Base-by-base conservation (phyloP, 2,329 filamentous ascomycete genomes). In the Ascochyta rabiei region DNA sequence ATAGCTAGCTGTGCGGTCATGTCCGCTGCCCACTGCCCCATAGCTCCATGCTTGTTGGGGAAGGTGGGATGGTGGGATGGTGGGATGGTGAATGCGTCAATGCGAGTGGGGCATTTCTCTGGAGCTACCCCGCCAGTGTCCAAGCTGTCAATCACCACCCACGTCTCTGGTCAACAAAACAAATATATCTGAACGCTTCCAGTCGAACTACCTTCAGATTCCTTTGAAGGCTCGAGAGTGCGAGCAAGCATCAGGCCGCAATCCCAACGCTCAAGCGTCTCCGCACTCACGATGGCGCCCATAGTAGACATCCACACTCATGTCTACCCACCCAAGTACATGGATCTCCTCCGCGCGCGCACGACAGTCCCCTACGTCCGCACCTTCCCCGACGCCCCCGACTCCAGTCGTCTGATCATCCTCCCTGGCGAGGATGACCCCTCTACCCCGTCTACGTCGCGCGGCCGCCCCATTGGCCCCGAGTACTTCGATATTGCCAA, bases 401-500 rank as follows among this genome's bases (percentile, higher is more conserved):
- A 73, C 21, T 83, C 84, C 38, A 83, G 86, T 39, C 86, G 88
- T 12, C 83, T 91, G 52, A 85, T 90, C 57, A 86, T 90, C 50
- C 80, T 90, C 5, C 82, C 86, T 2, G 76, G 80, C 46, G 79
- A 84, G 62, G 81, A 86, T 70, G 75, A 82, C 21, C 73, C 81
- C 2, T 77, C 79, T 18, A 84, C 82, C 39, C 75, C 75, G 1
- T 75, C 73, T 12, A 76, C 74, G 9, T 83, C 85, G 8, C 87
- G 90, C 2, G 93, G 92, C 33, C 86, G 93, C 3, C 92, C 93
- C 3, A 85, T 97, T 38, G 93, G 91, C 19, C 81, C 86, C 0
- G 90, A 93, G 67, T 97, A 93, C 80, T 90, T 88, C 59, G 90
- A 91, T 39, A 87, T 96, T 53, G 77, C 81, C 15, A 82, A 90